Conservation (phyloP, 1,284 basidiomycete species). For the Taiwanofungus camphoratus region DNA sequence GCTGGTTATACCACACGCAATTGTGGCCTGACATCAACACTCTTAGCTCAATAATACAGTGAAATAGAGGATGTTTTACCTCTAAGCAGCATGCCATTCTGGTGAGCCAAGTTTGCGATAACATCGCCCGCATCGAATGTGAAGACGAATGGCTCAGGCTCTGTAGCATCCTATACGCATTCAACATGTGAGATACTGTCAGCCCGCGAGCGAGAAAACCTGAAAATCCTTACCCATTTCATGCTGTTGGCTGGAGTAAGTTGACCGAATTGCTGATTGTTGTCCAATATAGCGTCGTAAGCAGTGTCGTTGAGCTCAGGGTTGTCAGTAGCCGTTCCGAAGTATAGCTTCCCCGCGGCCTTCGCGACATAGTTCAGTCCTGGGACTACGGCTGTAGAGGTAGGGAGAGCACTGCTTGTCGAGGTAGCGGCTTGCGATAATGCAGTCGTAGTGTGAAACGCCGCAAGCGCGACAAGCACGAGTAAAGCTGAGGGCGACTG, state of each 20-base stretch:
- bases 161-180: constrained; percentile 46
- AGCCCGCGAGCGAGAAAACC: no score
- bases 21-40: constrained; percentile 31
- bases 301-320: constrained; percentile 41
- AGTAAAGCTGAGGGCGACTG: no score
- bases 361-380: constrained; percentile 37
- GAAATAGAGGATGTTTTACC: constrained; percentile 10
- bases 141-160: constrained; percentile 43
- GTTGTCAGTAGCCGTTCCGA: constrained; percentile 58
- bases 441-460: constrained; percentile 2
- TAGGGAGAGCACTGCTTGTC: constrained; percentile 15
- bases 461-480: constrained; percentile 4
- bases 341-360: constrained; percentile 48
- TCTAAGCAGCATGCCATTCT: constrained; percentile 33
- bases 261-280: constrained; percentile 42
- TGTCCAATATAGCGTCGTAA: constrained; percentile 38
- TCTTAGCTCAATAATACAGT: not conserved
- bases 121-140: constrained; percentile 40
- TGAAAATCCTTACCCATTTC: constrained; percentile 45
- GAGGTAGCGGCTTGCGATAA: constrained; percentile 11
- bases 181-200: no score
- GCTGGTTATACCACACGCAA: constrained; percentile 53
- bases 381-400: constrained; percentile 23
- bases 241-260: constrained; percentile 50
- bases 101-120: constrained; percentile 41